Evolutionary conservation across 768 basidiomycete genomes (phyloP).

Genomic region (Suillus spraguei): DNA sequence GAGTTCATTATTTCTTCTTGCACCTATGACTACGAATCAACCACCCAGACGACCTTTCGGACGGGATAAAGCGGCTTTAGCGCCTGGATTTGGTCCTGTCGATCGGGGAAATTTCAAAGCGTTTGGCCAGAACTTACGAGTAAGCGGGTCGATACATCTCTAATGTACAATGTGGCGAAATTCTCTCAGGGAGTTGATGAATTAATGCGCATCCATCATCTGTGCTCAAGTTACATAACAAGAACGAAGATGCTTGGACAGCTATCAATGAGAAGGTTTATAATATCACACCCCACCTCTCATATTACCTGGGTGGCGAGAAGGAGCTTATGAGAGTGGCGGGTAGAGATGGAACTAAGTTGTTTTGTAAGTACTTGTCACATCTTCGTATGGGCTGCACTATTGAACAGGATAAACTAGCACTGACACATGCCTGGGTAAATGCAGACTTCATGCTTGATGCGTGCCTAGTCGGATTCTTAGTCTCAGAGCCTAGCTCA

Average conservation of each 20-base stretch:
- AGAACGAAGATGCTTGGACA: constrained; percentile 88
- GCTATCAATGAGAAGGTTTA: constrained; percentile 93
- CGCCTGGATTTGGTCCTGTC: constrained; percentile 87
- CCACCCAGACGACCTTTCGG: constrained; percentile 59
- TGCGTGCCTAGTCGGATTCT: constrained; percentile 87
- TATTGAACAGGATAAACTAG: constrained; percentile 40
- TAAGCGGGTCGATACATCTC: constrained; percentile 35
- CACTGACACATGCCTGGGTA: constrained; percentile 94
- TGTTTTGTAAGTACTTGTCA: constrained; percentile 71
- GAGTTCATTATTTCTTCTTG: constrained; percentile 48
- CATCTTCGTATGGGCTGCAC: not conserved
- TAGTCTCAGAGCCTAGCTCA: constrained; percentile 68
- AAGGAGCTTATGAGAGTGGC: constrained; percentile 94
- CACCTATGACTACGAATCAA: constrained; percentile 66
- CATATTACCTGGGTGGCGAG: constrained; percentile 94
- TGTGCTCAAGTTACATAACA: constrained; percentile 79
- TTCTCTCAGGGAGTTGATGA: constrained; percentile 65
- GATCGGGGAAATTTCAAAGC: constrained; percentile 93
- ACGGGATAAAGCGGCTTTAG: constrained; percentile 81
- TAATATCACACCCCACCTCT: constrained; percentile 90
- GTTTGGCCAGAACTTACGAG: constrained; percentile 79
- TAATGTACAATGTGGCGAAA: not conserved
- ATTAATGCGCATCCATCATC: constrained; percentile 74
- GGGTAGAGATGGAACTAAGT: constrained; percentile 90
- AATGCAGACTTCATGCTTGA: constrained; percentile 97